A percentile compares a stretch with the other conserved stretches of the same genome.
Evolutionary conservation across 768 basidiomycete genomes (phyloP).

Genomic region (Tremella fuciformis): DNA sequence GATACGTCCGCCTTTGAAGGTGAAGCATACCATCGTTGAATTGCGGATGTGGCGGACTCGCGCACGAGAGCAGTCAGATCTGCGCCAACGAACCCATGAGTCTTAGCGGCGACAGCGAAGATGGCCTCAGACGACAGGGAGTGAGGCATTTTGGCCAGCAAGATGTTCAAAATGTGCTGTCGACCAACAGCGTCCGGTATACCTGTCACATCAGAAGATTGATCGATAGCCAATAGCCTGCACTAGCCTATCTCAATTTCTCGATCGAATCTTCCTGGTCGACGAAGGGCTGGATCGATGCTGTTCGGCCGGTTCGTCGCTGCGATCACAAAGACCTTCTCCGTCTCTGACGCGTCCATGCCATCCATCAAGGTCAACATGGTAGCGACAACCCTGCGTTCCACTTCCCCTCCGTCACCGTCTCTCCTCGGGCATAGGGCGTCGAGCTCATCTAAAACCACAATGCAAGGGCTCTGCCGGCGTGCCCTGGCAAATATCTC

Average conservation of each 20-base stretch:
- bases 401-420: constrained; percentile 90
- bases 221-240: background rate
- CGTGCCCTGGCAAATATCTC: constrained; percentile 85
- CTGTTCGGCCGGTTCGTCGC: constrained; percentile 89
- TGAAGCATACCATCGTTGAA: constrained; percentile 70
- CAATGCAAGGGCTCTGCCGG: constrained; percentile 78
- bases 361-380: constrained; percentile 93
- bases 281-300: constrained; percentile 96
- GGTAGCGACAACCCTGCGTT: constrained; percentile 92
- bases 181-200: constrained; percentile 85
- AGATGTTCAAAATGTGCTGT: constrained; percentile 77
- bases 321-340: constrained; percentile 84
- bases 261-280: constrained; percentile 97
- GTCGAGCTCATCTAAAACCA: constrained; percentile 94
- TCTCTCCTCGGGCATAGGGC: constrained; percentile 88
- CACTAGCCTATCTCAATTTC: constrained; percentile 87
- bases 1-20: constrained; percentile 1
- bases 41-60: constrained; percentile 85
- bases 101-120: constrained; percentile 62
- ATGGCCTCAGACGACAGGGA: constrained; percentile 64
- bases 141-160: constrained; percentile 78
- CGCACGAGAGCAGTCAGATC: constrained; percentile 89
- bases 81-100: constrained; percentile 96
- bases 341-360: constrained; percentile 53
- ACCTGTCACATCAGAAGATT: constrained; percentile 56